Evolutionary conservation across 2,329 filamentous ascomycete genomes (phyloP).

Genomic region (Paraconiothyrium sp.): DNA sequence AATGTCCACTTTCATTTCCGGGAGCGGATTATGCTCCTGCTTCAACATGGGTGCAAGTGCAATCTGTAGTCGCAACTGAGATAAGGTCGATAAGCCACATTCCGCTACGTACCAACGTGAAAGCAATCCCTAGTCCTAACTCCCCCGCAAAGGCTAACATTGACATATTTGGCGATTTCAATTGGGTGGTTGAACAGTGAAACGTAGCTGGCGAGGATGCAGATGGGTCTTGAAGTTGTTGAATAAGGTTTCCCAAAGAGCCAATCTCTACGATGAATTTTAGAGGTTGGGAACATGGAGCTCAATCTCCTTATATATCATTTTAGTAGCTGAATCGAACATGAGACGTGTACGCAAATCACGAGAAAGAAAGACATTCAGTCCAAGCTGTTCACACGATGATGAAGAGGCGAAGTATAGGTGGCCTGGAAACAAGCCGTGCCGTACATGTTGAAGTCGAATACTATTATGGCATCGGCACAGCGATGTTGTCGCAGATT

Average conservation of each 20-base stretch:
- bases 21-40: too few species aligned
- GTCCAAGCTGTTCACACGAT: too few species aligned
- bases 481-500: neutral
- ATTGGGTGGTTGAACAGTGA: neutral
- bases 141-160: neutral
- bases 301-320: too few species aligned
- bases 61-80: constrained; percentile 1
- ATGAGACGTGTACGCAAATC: too few species aligned
- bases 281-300: too few species aligned
- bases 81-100: neutral
- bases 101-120: neutral
- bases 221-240: too few species aligned
- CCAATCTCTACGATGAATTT: too few species aligned
- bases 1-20: too few species aligned
- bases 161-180: neutral
- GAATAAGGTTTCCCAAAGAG: too few species aligned
- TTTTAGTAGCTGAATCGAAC: too few species aligned
- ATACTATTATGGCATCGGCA: neutral
- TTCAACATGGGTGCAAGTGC: neutral
- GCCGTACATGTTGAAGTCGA: neutral
- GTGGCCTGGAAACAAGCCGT: neutral
- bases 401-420: neutral
- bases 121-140: neutral
- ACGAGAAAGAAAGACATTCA: too few species aligned
- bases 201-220: neutral